These are phyloP conservation scores for Talaromyces sp. DNA, from an alignment of 2,329 filamentous ascomycete species.

Conservation along the genomic window DNA sequence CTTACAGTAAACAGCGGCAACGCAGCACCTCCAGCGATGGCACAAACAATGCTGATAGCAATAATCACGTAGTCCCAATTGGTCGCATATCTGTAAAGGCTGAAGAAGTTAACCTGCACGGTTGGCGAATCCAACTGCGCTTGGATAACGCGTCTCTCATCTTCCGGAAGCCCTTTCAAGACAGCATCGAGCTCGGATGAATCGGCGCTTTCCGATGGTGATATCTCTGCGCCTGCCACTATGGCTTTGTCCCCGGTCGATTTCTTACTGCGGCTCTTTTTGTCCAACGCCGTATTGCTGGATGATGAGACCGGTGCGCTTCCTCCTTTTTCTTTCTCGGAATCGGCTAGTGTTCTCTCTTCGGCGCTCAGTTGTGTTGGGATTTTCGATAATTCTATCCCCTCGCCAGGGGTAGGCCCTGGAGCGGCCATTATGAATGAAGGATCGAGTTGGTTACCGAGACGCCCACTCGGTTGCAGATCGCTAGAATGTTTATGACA, in stretches of 20 bases:
- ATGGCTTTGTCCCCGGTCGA: constrained; percentile 17
- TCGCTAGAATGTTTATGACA: too few species aligned
- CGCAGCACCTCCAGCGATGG: constrained; percentile 69
- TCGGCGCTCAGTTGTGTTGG: background rate
- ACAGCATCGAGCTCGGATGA: constrained; percentile 48
- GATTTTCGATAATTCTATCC: background rate
- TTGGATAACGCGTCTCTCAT: constrained; percentile 65
- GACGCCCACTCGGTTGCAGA: too few species aligned
- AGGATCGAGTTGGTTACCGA: background rate
- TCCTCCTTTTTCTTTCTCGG: background rate
- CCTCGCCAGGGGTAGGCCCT: background rate
- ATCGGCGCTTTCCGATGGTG: constrained; percentile 31
- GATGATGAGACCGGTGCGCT: background rate
- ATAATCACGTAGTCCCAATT: constrained; percentile 63
- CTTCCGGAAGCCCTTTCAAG: constrained; percentile 59
- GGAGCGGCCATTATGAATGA: background rate
- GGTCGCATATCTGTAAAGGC: constrained; percentile 68
- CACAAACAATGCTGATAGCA: constrained; percentile 56
- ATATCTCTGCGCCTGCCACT: background rate
- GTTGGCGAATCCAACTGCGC: constrained; percentile 64
- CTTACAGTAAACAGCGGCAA: constrained; percentile 68
- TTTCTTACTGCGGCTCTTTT: background rate
- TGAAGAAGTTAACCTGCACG: constrained; percentile 60
- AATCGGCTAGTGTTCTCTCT: background rate
- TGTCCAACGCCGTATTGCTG: background rate